These are phyloP conservation scores for Penicillium hordei DNA, from an alignment of 2,329 filamentous ascomycete species.

Conservation along the genomic window DNA sequence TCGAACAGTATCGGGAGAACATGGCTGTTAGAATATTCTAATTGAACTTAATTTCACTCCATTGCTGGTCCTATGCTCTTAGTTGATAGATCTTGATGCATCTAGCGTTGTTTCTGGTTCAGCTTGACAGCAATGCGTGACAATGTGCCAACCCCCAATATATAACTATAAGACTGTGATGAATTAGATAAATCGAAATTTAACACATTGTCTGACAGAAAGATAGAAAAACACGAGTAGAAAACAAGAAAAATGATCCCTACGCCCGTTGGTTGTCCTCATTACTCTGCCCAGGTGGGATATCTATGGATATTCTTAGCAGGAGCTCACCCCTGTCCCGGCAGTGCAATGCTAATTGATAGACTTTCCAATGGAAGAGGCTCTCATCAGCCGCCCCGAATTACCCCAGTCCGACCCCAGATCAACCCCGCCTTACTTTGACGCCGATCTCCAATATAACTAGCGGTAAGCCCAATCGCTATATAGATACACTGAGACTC, in stretches of 20 bases:
- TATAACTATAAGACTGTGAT: not conserved
- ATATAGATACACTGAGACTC: not conserved
- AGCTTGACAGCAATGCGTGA: not conserved
- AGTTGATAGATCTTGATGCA: not conserved
- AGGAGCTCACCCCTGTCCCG: not conserved
- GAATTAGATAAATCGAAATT: not conserved
- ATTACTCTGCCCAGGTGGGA: too few relatives aligned
- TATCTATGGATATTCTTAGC: not conserved
- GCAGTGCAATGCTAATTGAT: not conserved
- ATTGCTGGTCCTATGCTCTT: not conserved
- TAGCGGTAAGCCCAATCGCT: constrained; percentile 3
- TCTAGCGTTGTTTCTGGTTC: not conserved
- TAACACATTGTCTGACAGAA: not conserved
- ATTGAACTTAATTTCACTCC: not conserved
- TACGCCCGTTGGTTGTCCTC: not conserved
- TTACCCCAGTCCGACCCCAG: not conserved
- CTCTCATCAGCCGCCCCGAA: not conserved
- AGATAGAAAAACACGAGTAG: not conserved
- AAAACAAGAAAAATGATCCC: not conserved
- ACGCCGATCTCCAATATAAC: not conserved
- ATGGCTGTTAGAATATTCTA: not conserved
- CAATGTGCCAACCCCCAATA: not conserved
- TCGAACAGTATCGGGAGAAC: not conserved
- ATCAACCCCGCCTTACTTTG: not conserved
- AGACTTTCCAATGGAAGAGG: not conserved